Conservation (phyloP, 2,329 filamentous ascomycete genomes). For the Peltaster fructicola region DNA sequence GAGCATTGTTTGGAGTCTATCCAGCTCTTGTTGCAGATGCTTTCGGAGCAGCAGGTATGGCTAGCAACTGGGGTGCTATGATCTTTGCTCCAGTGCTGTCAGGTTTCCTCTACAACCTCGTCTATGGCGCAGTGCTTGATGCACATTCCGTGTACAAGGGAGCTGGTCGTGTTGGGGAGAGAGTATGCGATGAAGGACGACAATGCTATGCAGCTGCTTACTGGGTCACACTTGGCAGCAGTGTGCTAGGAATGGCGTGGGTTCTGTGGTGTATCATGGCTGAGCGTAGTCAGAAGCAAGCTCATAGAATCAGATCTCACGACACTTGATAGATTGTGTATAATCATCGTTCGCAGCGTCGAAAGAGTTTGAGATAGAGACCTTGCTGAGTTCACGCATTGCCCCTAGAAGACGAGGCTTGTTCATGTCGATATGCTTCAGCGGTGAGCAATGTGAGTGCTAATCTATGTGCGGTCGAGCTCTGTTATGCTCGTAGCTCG, state of each 20-base stretch:
- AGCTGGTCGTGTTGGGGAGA: constrained; percentile 35
- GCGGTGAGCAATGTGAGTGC: too few relatives aligned
- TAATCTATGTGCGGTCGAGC: too few relatives aligned
- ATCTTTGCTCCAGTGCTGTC: constrained; percentile 74
- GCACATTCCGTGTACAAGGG: constrained; percentile 52
- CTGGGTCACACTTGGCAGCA: constrained; percentile 56
- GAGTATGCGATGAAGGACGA: constrained; percentile 59
- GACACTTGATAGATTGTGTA: too few relatives aligned
- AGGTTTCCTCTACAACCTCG: constrained; percentile 81
- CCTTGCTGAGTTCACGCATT: too few relatives aligned
- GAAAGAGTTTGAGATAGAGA: too few relatives aligned
- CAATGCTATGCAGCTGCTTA: constrained; percentile 72
- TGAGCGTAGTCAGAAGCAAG: constrained; percentile 36
- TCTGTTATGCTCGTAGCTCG: too few relatives aligned
- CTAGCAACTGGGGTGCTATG: constrained; percentile 94
- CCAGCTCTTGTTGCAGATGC: constrained; percentile 73
- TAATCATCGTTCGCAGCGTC: too few relatives aligned
- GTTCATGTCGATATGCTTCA: too few relatives aligned
- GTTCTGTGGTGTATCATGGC: constrained; percentile 58
- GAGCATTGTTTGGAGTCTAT: constrained; percentile 84
- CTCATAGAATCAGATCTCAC: too few relatives aligned
- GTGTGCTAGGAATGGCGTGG: constrained; percentile 48
- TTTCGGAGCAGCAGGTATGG: constrained; percentile 77
- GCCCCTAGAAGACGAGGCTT: too few relatives aligned
- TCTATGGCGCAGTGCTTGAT: constrained; percentile 76